These are phyloP conservation scores for Pilobolus umbonatus DNA, from an alignment of 192 early-diverging fungal genomes.

Conservation along the genomic window DNA sequence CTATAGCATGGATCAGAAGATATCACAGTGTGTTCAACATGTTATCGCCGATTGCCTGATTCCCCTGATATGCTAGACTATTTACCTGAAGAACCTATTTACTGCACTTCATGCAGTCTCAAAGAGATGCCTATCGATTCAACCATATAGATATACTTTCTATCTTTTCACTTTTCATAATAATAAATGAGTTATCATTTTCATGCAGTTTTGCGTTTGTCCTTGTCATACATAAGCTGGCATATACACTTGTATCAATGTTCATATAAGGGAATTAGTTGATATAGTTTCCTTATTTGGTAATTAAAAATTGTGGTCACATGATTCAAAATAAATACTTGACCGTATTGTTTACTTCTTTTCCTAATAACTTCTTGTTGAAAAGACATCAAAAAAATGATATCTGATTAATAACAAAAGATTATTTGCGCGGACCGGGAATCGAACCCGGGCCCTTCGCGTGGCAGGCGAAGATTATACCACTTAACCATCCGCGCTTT, in stretches of 20 bases:
- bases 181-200: neutral
- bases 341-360: too few relatives aligned
- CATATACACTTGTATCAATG: neutral
- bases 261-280: neutral
- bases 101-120: neutral
- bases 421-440: slow-evolving; percentile 27
- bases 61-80: slow-evolving; percentile 1
- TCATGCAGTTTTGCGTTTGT: too few relatives aligned
- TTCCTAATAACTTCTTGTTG: too few relatives aligned
- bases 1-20: neutral
- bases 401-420: too few relatives aligned
- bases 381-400: too few relatives aligned
- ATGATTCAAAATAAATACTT: too few relatives aligned
- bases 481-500: slow-evolving; percentile 26
- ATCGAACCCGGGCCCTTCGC: slow-evolving; percentile 29
- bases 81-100: neutral
- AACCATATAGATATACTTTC: neutral
- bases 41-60: slow-evolving; percentile 16
- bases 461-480: slow-evolving; percentile 30
- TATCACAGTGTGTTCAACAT: slow-evolving; percentile 3
- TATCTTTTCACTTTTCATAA: neutral
- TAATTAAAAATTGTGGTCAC: neutral
- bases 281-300: neutral
- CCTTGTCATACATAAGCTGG: too few relatives aligned
- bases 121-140: neutral